phyloP scores from a whole-genome alignment of 2,329 filamentous ascomycete genomes.

The Emergomyces africanus region DNA sequence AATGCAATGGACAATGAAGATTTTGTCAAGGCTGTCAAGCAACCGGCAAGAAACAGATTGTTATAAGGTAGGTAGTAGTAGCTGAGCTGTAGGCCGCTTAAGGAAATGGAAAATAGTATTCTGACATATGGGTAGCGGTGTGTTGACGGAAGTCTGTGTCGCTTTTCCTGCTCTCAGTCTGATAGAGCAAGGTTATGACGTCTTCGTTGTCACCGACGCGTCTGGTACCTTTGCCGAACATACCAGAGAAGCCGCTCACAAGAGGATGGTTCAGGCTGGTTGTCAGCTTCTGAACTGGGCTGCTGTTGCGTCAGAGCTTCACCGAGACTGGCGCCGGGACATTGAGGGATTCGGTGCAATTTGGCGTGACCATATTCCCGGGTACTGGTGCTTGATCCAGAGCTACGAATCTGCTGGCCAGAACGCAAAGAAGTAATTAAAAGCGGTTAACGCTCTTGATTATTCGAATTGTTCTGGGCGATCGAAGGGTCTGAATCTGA shows the following conservation, averaged over 20 bases:
- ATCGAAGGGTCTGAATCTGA: no score
- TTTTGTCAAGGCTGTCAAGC: constrained; percentile 54
- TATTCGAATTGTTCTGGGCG: not conserved
- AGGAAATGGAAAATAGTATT: not conserved
- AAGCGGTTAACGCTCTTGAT: not conserved
- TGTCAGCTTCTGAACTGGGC: constrained; percentile 31
- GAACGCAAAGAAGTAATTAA: not conserved
- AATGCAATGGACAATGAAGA: constrained; percentile 64
- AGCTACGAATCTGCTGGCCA: constrained; percentile 1
- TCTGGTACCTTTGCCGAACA: constrained; percentile 52
- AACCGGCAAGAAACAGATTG: constrained; percentile 55
- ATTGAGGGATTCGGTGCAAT: constrained; percentile 8
- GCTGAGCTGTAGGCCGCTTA: not conserved
- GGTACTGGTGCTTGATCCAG: constrained; percentile 13
- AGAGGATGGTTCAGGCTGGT: constrained; percentile 53
- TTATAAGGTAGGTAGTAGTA: constrained; percentile 42
- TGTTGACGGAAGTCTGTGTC: constrained; percentile 63
- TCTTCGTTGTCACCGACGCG: constrained; percentile 61
- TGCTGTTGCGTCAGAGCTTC: constrained; percentile 6
- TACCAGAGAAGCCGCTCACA: constrained; percentile 51
- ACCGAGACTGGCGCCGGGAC: constrained; percentile 9
- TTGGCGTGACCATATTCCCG: constrained; percentile 9
- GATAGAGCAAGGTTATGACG: constrained; percentile 55
- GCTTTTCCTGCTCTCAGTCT: constrained; percentile 62
- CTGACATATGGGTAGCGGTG: constrained; percentile 36